Percentiles rank a stretch among this genome's conserved stretches.
Evolutionary conservation across 768 basidiomycete genomes (phyloP).

Genomic region (Mycena pura): DNA sequence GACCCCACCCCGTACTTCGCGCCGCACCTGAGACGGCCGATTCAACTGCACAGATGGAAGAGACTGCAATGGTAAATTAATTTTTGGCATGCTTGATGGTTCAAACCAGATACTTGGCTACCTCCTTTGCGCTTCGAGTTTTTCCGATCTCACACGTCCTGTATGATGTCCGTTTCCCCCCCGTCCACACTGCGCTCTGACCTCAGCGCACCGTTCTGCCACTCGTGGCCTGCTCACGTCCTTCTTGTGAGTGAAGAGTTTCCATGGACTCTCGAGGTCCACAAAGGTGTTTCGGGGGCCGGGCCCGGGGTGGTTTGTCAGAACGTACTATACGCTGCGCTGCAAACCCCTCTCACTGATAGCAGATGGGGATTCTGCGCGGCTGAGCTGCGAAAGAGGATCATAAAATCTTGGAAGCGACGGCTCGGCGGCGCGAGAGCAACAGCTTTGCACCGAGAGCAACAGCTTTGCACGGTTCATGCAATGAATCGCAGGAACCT

Average conservation of each 20-base stretch:
- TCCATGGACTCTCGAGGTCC: constrained; percentile 12
- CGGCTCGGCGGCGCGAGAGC: neutral
- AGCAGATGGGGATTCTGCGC: constrained; percentile 17
- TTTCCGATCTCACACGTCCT: constrained; percentile 11
- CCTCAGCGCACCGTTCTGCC: constrained; percentile 3
- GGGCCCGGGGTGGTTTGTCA: constrained; percentile 10
- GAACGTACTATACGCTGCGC: constrained; percentile 4
- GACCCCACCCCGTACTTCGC: constrained; percentile 9
- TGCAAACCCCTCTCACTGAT: constrained; percentile 16
- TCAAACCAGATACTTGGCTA: neutral
- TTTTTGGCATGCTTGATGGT: neutral
- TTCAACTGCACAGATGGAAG: constrained; percentile 6
- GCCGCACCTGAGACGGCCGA: constrained; percentile 2
- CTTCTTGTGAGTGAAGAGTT: constrained; percentile 20
- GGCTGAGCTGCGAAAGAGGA: constrained; percentile 3
- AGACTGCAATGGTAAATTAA: constrained; percentile 1
- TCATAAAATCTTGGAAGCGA: constrained; percentile 6
- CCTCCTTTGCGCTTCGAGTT: constrained; percentile 1
- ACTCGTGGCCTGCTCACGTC: neutral
- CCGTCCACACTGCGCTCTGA: constrained; percentile 11
- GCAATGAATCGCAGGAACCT: too few relatives aligned
- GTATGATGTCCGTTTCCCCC: constrained; percentile 14
- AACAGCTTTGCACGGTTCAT: constrained; percentile 14
- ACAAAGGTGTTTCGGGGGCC: neutral
- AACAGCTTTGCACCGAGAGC: constrained; percentile 8